Percentiles rank a stretch among this genome's conserved stretches.
These are phyloP conservation scores for Yamadazyma sp. DNA, from an alignment of 1,139 yeast species.

Conservation along the genomic window DNA sequence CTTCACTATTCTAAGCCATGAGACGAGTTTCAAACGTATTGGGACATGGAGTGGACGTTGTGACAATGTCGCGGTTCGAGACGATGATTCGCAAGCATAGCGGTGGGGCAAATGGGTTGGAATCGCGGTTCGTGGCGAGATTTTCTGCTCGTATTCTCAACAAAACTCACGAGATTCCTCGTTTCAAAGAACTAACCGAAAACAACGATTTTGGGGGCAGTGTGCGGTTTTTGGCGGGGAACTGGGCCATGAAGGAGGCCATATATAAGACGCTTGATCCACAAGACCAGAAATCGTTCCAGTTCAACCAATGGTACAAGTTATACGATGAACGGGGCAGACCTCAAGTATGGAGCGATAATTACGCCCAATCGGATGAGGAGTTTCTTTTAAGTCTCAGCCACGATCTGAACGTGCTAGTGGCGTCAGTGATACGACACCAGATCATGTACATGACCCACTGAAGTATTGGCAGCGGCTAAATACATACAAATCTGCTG, in stretches of 20 bases:
- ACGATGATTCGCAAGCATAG: slow-evolving; percentile 32
- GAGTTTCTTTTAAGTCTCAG: slow-evolving; percentile 56
- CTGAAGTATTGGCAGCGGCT: too few species aligned
- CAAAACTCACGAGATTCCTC: slow-evolving; percentile 42
- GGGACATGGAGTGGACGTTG: slow-evolving; percentile 68
- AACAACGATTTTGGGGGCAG: slow-evolving; percentile 21
- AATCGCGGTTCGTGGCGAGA: slow-evolving; percentile 29
- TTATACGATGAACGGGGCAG: slow-evolving; percentile 33
- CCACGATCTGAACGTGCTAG: slow-evolving; percentile 61
- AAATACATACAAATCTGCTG: too few species aligned
- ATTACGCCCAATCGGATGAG: slow-evolving; percentile 34
- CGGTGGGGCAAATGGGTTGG: slow-evolving; percentile 13
- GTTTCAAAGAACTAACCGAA: slow-evolving; percentile 21
- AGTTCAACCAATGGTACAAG: slow-evolving; percentile 64
- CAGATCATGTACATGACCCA: slow-evolving; percentile 7
- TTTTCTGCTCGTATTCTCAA: slow-evolving; percentile 54
- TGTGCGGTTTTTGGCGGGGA: slow-evolving; percentile 49
- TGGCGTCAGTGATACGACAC: slow-evolving; percentile 53
- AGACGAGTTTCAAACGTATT: slow-evolving; percentile 15
- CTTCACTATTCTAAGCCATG: slow-evolving; percentile 8
- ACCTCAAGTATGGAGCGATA: slow-evolving; percentile 38
- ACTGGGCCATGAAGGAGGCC: slow-evolving; percentile 81
- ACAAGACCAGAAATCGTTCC: slow-evolving; percentile 49
- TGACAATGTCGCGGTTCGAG: slow-evolving; percentile 50
- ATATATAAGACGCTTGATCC: slow-evolving; percentile 59